Evolutionary conservation across 2,329 filamentous ascomycete genomes (phyloP), one percentile per base, ranked within the genome.

Genomic region (Fonsecaea pedrosoi): DNA sequence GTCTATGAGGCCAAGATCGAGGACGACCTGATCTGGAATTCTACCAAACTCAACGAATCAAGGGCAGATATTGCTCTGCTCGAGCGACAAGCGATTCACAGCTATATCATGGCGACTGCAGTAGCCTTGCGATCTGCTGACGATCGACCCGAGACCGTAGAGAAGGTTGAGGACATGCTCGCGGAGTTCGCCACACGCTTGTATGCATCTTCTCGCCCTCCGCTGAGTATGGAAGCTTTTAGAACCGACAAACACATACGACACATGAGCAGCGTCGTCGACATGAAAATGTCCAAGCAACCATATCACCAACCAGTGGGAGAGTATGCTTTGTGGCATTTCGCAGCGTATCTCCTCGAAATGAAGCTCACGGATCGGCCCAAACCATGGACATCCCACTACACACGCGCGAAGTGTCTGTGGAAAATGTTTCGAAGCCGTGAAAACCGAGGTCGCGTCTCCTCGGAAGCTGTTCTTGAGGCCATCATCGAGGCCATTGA

Each of bases 21-120:
- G 69, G 93, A 97, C 77, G 87, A 89, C 6, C 91, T 96, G 4
- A 86, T 94, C 4, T 96, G 93, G 93, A 91, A 90, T 21, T 91
- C 92, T 0, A 92, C 96, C 72, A 96, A 96, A 78, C 89, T 96
- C 79, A 96, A 96, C 78, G 94, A 91, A 75, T 90, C 90, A 73
- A 88, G 90, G 63, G 81, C 82, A 3, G 92, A 96, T 65, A 79
- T 96, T 54, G 85, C 92, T 30, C 88, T 87, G 60, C 86, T 91
- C 68, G 92, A 97, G 76, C 87, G 92, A 37, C 88, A 87, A 73
- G 89, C 92, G 0, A 94, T 96, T 54, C 92, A 96, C 77, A 94
- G 92, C 75, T 92, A 91, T 73, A 81, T 85, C 2, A 90, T 91
- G 87, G 89, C 90, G 7, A 81, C 89, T 48, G 86, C 89, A 18